Base-by-base conservation (phyloP, 306 rosid species). In the Cucumis hystrix region DNA sequence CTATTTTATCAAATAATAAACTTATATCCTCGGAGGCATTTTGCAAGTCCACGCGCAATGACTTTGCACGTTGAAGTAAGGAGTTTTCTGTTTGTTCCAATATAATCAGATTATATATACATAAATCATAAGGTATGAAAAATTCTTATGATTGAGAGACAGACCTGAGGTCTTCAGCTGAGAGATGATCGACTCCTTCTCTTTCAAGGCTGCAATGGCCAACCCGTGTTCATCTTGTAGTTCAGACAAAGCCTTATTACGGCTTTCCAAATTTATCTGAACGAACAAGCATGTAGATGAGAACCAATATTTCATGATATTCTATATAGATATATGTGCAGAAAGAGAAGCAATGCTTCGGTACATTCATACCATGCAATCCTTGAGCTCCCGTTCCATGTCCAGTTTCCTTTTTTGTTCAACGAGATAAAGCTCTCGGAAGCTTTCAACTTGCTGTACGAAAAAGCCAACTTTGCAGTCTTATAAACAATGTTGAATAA, bases 321-420 rank as follows among this genome's bases (percentile, higher is more conserved):
- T 47, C n/a, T 7, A 12, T 15, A 20, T 12, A 69, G 75, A 52
- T 52, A 52, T 6, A 9, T 78, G 49, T 47, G 23, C 1, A 10
- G 47, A 12, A 12, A 61, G 70, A 33, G 49, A 45, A 70, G 47
- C 74, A 39, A 40, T 23, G 8, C 25, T 37, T 65, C 74, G 11
- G n/a, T 16, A 6, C 17, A 68, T 20, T 75, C 20, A 62, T 70
- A 90, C 98, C 92, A 86, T 87, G 86, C 97, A 94, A 61, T 86
- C 93, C 77, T 87, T 87, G 47, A 94, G 93, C 86, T 87, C 94
- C 4, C 83, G 83, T 85, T 91, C 91, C 64, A 91, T 64, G 79
- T 86, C 89, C 79, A 84, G 80, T 83, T 87, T 94, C 84, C 86
- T 89, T 79, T 94, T 97, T 87, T 90, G 91, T 81, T 94, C 97